A percentile compares a stretch with the other conserved stretches of the same genome.
phyloP scores from a whole-genome alignment of 1,139 yeast species.

The Suhomyces guaymorum region DNA sequence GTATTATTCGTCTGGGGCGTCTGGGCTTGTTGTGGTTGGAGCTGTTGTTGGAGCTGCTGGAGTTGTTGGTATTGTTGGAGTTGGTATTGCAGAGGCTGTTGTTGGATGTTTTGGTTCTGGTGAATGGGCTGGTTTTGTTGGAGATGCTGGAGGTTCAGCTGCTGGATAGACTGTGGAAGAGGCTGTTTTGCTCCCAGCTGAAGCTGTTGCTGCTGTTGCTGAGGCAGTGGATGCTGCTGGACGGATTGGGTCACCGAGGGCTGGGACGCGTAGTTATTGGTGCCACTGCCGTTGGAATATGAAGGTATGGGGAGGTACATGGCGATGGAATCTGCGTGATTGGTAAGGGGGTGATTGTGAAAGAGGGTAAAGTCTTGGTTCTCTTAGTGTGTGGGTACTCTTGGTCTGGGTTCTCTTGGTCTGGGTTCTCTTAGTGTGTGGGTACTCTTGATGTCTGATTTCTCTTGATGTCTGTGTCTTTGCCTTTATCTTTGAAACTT shows the following conservation, averaged over 20 bases:
- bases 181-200: background rate
- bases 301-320: slow-evolving; percentile 21
- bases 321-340: too few species aligned
- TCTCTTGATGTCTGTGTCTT: too few species aligned
- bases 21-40: slow-evolving; percentile 16
- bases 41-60: slow-evolving; percentile 17
- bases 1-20: slow-evolving; percentile 6
- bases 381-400: too few species aligned
- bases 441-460: too few species aligned
- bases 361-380: too few species aligned
- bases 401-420: too few species aligned
- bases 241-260: too few species aligned
- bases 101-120: slow-evolving; percentile 10
- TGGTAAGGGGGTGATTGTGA: too few species aligned
- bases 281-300: slow-evolving; percentile 9
- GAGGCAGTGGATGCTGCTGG: slow-evolving; percentile 15
- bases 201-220: slow-evolving; percentile 15
- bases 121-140: slow-evolving; percentile 13
- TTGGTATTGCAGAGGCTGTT: slow-evolving; percentile 17
- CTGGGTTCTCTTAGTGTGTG: too few species aligned
- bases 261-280: slow-evolving; percentile 2
- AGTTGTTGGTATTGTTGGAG: slow-evolving; percentile 15
- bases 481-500: too few species aligned
- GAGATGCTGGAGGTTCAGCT: slow-evolving; percentile 16
- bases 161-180: slow-evolving; percentile 3